A percentile compares a stretch with the other conserved stretches of the same genome.
These are phyloP conservation scores for Xylariaceae sp. DNA, from an alignment of 2,329 filamentous ascomycete genomes.

Conservation along the genomic window DNA sequence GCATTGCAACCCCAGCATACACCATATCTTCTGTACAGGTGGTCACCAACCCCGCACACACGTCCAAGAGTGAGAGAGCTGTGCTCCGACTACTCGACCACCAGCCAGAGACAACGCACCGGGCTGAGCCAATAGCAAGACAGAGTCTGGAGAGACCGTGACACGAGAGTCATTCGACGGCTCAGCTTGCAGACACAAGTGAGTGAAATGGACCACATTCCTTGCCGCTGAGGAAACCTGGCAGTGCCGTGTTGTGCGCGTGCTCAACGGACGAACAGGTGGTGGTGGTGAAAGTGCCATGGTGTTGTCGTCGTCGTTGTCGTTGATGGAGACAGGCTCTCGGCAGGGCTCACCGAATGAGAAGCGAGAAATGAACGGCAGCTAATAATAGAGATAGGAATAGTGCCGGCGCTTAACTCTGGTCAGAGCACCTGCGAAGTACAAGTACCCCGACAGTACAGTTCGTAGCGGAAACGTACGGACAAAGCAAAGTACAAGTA, in stretches of 20 bases:
- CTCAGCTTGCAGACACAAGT: background rate
- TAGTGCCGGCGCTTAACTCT: conserved; percentile 29
- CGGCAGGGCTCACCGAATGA: conserved; percentile 8
- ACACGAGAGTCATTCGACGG: too few species aligned
- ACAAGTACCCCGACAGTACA: too few species aligned
- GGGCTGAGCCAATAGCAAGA: conserved; percentile 4
- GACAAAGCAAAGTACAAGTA: background rate
- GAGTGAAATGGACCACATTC: background rate
- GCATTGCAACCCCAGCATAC: conserved; percentile 13
- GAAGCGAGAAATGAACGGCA: conserved; percentile 23
- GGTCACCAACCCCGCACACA: conserved; percentile 11
- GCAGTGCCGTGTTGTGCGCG: background rate
- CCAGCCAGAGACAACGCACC: conserved; percentile 13
- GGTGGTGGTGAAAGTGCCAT: conserved; percentile 15
- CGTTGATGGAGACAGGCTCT: background rate
- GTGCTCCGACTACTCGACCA: background rate
- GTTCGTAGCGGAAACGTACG: too few species aligned
- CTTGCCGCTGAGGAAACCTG: too few species aligned
- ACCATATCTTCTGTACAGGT: background rate
- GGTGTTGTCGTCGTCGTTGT: too few species aligned
- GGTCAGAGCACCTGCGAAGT: background rate
- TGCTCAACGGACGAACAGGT: conserved; percentile 1
- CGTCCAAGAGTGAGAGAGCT: background rate
- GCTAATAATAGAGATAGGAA: conserved; percentile 28
- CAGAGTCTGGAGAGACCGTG: too few species aligned